These are phyloP conservation scores for Dimocarpus longan DNA, from an alignment of 345 rosid genomes.

Conservation along the genomic window DNA sequence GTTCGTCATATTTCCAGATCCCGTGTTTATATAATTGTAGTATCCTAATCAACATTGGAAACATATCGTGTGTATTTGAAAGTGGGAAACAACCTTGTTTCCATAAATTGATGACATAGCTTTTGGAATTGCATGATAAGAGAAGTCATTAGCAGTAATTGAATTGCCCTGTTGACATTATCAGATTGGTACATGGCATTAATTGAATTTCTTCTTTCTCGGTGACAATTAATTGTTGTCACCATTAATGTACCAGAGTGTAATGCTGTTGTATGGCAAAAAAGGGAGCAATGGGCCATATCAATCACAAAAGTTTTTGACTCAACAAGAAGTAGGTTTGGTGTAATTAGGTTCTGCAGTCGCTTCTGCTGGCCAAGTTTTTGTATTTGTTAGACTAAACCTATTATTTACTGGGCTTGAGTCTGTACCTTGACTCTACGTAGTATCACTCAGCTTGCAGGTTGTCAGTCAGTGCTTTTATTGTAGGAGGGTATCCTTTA, in stretches of 20 bases:
- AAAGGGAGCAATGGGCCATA: background rate
- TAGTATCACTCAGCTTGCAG: background rate
- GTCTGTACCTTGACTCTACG: background rate
- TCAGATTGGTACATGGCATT: background rate
- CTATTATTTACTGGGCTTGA: background rate
- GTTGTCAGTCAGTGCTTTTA: background rate
- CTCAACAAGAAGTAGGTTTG: background rate
- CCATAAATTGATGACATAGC: background rate
- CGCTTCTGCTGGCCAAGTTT: background rate
- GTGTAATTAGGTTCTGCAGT: background rate
- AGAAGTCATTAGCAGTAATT: background rate
- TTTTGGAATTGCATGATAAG: background rate
- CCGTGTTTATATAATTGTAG: background rate
- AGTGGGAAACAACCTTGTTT: background rate
- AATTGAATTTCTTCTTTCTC: background rate
- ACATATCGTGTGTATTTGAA: background rate
- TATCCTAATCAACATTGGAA: background rate
- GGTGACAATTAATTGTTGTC: background rate
- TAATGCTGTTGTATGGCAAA: background rate
- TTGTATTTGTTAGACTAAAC: background rate
- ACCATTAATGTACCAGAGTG: background rate
- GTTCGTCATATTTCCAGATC: constrained; percentile 32
- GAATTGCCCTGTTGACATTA: background rate
- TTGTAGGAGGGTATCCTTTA: background rate
- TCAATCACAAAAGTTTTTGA: background rate